Conservation (phyloP, 805 yeast genomes). For the Hyphopichia homilentoma region DNA sequence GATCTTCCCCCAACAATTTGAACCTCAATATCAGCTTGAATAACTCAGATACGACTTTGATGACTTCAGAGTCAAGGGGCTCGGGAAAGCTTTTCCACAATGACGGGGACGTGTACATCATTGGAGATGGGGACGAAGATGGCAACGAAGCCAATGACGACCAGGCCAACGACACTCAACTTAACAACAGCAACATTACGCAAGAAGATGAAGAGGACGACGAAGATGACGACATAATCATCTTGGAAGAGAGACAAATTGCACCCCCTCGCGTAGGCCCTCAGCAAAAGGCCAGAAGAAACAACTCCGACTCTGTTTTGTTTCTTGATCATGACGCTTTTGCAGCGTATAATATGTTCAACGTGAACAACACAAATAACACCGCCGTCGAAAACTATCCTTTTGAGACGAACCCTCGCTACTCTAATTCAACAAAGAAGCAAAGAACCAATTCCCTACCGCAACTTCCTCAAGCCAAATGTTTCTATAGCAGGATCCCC, state of each 20-base stretch:
- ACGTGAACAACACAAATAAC: conserved; percentile 16
- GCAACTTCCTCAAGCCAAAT: conserved; percentile 41
- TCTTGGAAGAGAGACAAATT: conserved; percentile 30
- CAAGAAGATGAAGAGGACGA: conserved; percentile 17
- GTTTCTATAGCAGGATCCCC: conserved; percentile 38
- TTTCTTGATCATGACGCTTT: conserved; percentile 35
- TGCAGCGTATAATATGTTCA: conserved; percentile 42
- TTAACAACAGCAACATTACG: too few relatives aligned
- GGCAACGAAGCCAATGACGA: conserved; percentile 15
- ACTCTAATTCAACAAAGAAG: conserved; percentile 25
- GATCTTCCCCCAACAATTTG: conserved; percentile 6
- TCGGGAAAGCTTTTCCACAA: conserved; percentile 1
- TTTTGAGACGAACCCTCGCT: conserved; percentile 2
- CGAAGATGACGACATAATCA: conserved; percentile 32
- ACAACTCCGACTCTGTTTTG: conserved; percentile 34
- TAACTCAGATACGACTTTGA: conserved; percentile 2
- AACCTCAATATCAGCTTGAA: conserved; percentile 7
- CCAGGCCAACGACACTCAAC: too few relatives aligned
- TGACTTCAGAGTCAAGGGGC: not conserved
- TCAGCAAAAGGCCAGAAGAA: conserved; percentile 16
- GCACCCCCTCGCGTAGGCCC: conserved; percentile 10
- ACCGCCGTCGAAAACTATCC: conserved; percentile 3
- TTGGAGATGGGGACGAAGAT: conserved; percentile 9
- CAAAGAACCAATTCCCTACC: conserved; percentile 42
- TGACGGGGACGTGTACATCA: conserved; percentile 7